A percentile compares a stretch with the other conserved stretches of the same genome.
These are phyloP conservation scores for Cyberlindnera xishuangbannaensis DNA, from an alignment of 805 yeast species.

Conservation along the genomic window DNA sequence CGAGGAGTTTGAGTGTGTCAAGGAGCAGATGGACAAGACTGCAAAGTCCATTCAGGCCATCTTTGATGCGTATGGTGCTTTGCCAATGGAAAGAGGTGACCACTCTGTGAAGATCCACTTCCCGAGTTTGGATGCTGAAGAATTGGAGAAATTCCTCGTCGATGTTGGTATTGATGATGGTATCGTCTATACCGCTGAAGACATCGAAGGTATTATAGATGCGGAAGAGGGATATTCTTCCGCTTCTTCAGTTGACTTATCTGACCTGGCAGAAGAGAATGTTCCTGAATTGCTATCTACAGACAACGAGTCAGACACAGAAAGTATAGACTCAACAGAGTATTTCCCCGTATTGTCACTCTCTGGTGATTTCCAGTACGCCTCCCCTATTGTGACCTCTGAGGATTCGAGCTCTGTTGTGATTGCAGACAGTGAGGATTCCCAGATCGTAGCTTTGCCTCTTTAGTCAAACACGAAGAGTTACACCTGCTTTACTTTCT, in stretches of 20 bases:
- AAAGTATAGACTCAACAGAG: conserved; percentile 3
- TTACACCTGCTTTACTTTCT: too few relatives aligned
- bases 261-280: conserved; percentile 11
- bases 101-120: conserved; percentile 52
- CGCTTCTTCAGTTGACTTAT: conserved; percentile 5
- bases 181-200: conserved; percentile 36
- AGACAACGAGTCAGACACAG: conserved; percentile 10
- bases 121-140: conserved; percentile 60
- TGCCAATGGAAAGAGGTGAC: conserved; percentile 48
- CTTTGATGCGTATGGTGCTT: conserved; percentile 54
- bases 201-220: conserved; percentile 4
- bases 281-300: conserved; percentile 23
- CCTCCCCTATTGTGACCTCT: conserved; percentile 10
- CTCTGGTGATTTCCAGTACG: conserved; percentile 7
- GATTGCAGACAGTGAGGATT: conserved; percentile 8
- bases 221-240: conserved; percentile 2
- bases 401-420: conserved; percentile 6
- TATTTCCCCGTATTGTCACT: conserved; percentile 14
- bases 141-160: conserved; percentile 48
- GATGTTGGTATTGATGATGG: conserved; percentile 61
- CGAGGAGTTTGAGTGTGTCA: conserved; percentile 31
- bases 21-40: conserved; percentile 37
- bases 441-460: too few relatives aligned
- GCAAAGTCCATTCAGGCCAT: conserved; percentile 37
- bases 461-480: too few relatives aligned